Evolutionary conservation across 139 green algal species (phyloP).

Genomic region (Volvox reticuliferus): DNA sequence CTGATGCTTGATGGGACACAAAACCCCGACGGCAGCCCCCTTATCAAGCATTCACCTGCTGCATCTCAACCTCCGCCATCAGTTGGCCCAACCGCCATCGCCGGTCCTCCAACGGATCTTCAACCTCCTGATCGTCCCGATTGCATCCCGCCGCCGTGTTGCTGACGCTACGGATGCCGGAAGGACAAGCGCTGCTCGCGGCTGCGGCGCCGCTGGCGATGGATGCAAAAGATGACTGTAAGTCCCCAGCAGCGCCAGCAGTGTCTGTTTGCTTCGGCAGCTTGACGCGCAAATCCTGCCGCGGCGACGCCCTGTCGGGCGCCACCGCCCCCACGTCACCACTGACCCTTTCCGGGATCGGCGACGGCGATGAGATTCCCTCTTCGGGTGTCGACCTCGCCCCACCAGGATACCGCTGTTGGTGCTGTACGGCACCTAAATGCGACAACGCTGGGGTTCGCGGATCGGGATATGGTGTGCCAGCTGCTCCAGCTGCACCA

Average conservation of each 20-base stretch:
- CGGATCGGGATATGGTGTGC: not conserved
- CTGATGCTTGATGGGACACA: too few relatives aligned
- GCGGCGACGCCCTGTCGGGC: not conserved
- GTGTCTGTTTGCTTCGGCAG: not conserved
- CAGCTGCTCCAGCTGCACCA: not conserved
- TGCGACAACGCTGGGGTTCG: not conserved
- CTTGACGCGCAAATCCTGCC: not conserved
- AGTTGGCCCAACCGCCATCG: constrained; percentile 15
- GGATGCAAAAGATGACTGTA: not conserved
- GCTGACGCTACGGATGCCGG: not conserved
- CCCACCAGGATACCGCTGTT: too few relatives aligned
- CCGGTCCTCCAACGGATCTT: constrained; percentile 28
- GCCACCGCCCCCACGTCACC: not conserved
- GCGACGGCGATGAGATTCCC: not conserved
- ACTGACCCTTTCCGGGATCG: not conserved
- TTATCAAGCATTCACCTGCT: not conserved
- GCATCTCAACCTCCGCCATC: constrained; percentile 36
- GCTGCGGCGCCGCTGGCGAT: not conserved
- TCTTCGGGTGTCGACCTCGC: too few relatives aligned
- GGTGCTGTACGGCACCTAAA: not conserved
- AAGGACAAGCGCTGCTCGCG: not conserved
- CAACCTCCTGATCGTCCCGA: not conserved
- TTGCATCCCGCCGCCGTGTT: not conserved
- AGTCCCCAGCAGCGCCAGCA: not conserved
- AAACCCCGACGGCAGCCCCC: too few relatives aligned